phyloP scores from a whole-genome alignment of 2,329 filamentous ascomycete species.

The Phyllosticta citriasiana region DNA sequence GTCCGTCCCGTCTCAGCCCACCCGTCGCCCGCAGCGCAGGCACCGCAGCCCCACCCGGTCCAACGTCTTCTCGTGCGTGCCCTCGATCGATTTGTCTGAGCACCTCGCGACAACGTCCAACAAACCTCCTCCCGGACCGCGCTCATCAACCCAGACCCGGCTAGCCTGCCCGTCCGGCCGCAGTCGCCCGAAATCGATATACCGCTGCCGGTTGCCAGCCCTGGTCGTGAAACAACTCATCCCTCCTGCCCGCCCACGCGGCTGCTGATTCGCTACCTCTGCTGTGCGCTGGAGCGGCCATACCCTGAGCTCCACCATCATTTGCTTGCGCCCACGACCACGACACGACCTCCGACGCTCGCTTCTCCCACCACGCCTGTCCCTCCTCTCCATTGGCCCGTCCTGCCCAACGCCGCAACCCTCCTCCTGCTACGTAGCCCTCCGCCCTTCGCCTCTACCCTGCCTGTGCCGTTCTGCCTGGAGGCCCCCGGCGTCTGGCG shows the following conservation, averaged over 20 bases:
- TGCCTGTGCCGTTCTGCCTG: constrained; percentile 8
- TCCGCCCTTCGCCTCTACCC: background rate
- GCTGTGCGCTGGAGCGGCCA: constrained; percentile 5
- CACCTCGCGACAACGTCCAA: background rate
- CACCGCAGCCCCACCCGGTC: background rate
- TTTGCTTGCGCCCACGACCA: constrained; percentile 7
- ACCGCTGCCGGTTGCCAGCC: constrained; percentile 1
- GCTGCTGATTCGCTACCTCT: constrained; percentile 8
- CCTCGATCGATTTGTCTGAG: background rate
- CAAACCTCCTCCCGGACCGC: background rate
- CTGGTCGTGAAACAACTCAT: constrained; percentile 11
- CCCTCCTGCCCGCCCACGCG: constrained; percentile 2
- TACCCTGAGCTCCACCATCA: constrained; percentile 10
- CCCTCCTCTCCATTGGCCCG: constrained; percentile 8
- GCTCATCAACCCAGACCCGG: background rate
- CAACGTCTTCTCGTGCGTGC: background rate
- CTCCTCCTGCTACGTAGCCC: background rate
- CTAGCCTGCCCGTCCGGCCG: background rate
- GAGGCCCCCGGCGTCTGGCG: constrained; percentile 11
- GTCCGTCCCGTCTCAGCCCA: background rate
- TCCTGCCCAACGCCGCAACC: constrained; percentile 4
- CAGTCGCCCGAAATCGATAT: background rate
- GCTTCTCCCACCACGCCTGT: constrained; percentile 5
- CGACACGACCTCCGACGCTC: constrained; percentile 10
- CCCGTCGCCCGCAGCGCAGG: background rate